phyloP scores from a whole-genome alignment of 225 moss, liverwort and hornwort genomes.

The Sphagnum tenellum region DNA sequence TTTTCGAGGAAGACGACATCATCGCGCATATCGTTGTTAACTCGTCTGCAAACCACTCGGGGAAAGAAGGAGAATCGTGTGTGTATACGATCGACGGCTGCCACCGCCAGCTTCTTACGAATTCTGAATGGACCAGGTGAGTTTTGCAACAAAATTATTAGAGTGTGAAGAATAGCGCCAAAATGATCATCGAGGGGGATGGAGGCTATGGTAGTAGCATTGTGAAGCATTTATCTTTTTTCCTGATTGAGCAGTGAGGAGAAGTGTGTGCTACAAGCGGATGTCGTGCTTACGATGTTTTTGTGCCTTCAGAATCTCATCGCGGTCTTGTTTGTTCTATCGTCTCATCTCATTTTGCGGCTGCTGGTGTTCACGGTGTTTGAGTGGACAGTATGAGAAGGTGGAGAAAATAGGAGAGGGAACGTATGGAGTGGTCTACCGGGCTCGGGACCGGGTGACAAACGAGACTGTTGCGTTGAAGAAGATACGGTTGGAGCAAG shows the following conservation, averaged over 20 bases:
- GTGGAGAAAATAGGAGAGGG: conserved; percentile 99
- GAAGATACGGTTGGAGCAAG: conserved; percentile 98
- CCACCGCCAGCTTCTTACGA: no score
- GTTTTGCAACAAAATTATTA: background rate
- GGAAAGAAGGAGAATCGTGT: no score
- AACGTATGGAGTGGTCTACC: conserved; percentile 97
- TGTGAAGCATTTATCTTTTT: no score
- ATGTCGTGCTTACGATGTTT: background rate
- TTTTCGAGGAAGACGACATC: no score
- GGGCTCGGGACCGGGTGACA: conserved; percentile 91
- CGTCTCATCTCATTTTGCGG: background rate
- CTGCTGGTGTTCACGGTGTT: background rate
- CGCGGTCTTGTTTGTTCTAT: no score
- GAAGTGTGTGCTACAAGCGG: no score
- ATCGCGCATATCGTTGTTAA: no score
- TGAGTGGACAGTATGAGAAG: conserved; percentile 80
- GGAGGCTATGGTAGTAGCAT: background rate
- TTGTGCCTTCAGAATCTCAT: no score
- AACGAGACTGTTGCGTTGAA: conserved; percentile 97
- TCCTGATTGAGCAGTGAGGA: background rate
- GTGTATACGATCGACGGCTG: no score
- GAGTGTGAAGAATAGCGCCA: background rate
- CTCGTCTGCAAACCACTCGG: no score
- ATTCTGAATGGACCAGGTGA: conserved; percentile 48
- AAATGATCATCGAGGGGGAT: background rate